Evolutionary conservation across 108 stramenopile genomes (phyloP), one percentile per base, ranked within the genome.

Genomic region (Phaeodactylum tricornutum): DNA sequence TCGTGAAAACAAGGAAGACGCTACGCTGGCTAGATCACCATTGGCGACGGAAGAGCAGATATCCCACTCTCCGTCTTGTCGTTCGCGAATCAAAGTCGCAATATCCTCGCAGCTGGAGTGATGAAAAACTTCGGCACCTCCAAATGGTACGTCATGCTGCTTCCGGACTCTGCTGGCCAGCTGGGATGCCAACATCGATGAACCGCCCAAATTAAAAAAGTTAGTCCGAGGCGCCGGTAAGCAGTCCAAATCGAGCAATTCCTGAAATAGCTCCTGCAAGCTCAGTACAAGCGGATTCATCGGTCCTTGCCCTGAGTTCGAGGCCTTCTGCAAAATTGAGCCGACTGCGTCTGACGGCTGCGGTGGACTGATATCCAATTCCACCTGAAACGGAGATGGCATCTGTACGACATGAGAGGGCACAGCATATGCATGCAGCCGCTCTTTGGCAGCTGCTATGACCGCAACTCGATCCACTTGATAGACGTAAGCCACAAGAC

Each of bases 151-250:
- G 4, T 46, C 26, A 51, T 57, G 61, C 14, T 44, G 31, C 35
- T 71, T 78, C 17, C 77, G 64, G 26, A 74, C 58, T 29, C 43
- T 50, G 40, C 67, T 69, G 2, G 77, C 77, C 37, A 78, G 32
- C 45, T 78, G 71, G 3, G 70, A 71, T 20, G 69, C 77, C 24
- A 78, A 29, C 58, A 78, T 54, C 7, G 71, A 72, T 1, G 66
- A 59, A 30, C 77, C 77, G 22, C 77, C 77, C 8, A 78, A 16
- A 32, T 78, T 55, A 50, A 78, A 78, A 43, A 78, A 78, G 29
- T 47, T 72, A n/a, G 72, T 34, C 33, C 63, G 58, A 7, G 63
- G 57, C 3, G 53, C 59, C 19, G 77, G 77, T 11, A 61, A 37
- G 37, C 66, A 79, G 50, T 79, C 77, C 54, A 79, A 45, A 32